Base-by-base conservation (phyloP, 345 rosid genomes). In the Pistacia atlantica region DNA sequence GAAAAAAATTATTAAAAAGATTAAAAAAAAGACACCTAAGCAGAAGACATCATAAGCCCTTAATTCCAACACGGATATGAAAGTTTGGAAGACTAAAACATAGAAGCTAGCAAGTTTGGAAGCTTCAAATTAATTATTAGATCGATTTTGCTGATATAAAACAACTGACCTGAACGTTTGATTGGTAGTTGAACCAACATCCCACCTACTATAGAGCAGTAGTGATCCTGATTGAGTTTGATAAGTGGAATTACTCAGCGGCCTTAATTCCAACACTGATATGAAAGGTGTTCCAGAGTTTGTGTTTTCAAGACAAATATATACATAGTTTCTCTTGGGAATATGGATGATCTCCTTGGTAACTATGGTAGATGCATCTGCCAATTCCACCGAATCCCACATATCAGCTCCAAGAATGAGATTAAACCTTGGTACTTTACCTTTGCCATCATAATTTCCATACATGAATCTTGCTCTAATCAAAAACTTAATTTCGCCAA, bases 201-300 rank as follows among this genome's bases (percentile, higher is more conserved):
- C 20, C 61, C 61, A 20, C 61, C 67, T 80, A 82, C 81, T 82
- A 70, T 1, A 75, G 75, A n/a, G 78, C 82, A 48, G 80, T 80
- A 31, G 42, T 28, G 17, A 72, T 85, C 70, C 55, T 45, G 70
- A 18, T 22, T 66, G 33, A 58, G 28, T 58, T 20, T 0, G 20
- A 4, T 58, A 17, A 20, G 3, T 20, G 62, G 2, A 58, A 17
- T 17, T 58, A 10, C 11, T 25, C 28, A n/a, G 0, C 0, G 61
- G 75, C 79, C 82, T 69, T 0, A 70, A 16, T 12, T 79, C 78
- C 12, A 51, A 12, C 12, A 11, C 55, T 0, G 46, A 42, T 0
- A 42, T 42, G 46, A 42, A 42, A 5, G 46, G 46, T 42, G 10
- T 42, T 42, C 55, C 55, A 12, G 55, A 51, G 4, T 18, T 18